These are phyloP conservation scores for Austroboletus novae-zelandiae DNA, from an alignment of 1,284 basidiomycete genomes.

Conservation along the genomic window DNA sequence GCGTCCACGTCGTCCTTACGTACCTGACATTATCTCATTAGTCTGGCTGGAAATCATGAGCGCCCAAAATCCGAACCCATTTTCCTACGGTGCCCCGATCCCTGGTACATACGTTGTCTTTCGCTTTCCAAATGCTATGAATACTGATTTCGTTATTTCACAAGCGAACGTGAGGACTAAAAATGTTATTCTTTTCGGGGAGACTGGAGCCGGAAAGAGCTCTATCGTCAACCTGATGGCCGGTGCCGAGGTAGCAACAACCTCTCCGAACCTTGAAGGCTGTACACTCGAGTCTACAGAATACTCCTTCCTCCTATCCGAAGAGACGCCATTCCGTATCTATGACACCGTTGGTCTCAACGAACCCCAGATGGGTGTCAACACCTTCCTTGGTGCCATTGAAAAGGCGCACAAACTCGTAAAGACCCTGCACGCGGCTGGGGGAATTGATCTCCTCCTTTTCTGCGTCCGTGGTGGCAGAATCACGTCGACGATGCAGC, in stretches of 20 bases:
- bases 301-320: not conserved
- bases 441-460: constrained; percentile 6
- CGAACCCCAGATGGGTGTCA: not conserved
- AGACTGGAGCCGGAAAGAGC: not conserved
- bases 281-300: not conserved
- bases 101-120: not conserved
- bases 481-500: not conserved
- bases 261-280: not conserved
- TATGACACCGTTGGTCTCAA: not conserved
- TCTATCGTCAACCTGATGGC: not conserved
- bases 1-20: too few species aligned
- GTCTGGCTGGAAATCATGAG: too few species aligned
- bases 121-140: not conserved
- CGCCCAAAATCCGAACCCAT: too few species aligned
- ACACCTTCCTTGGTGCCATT: not conserved
- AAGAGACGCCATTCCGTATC: not conserved
- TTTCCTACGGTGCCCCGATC: not conserved
- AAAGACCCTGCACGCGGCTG: not conserved
- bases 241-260: not conserved
- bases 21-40: too few species aligned
- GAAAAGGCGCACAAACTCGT: not conserved
- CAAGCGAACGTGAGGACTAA: not conserved
- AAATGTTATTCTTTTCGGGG: not conserved
- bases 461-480: not conserved
- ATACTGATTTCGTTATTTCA: not conserved